Conservation (phyloP, 306 rosid genomes). For the Corylus heterophylla region DNA sequence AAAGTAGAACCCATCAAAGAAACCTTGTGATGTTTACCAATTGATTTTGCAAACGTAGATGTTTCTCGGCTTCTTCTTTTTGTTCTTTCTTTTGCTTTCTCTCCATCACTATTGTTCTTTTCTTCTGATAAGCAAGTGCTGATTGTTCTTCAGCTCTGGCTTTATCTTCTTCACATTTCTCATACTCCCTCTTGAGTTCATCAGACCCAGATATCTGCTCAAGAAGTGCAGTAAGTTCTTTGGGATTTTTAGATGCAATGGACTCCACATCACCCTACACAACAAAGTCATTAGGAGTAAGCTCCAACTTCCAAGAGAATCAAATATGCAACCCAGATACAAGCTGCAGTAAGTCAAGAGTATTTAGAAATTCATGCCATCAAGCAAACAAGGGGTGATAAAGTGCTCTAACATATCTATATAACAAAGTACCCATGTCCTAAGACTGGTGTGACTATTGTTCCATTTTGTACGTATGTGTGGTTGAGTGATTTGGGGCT, state of each 20-base stretch:
- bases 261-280: conserved; percentile 97
- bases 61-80: conserved; percentile 96
- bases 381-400: background rate
- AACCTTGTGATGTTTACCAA: conserved; percentile 48
- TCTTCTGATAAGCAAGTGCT: conserved; percentile 86
- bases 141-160: conserved; percentile 85
- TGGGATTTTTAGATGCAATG: conserved; percentile 93
- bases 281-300: conserved; percentile 18
- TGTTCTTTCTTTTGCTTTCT: conserved; percentile 98
- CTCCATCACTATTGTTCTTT: conserved; percentile 81
- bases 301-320: conserved; percentile 9
- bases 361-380: conserved; percentile 7
- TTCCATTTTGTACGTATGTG: too few species aligned
- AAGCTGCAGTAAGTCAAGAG: background rate
- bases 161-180: conserved; percentile 80
- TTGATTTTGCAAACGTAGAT: conserved; percentile 73
- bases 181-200: conserved; percentile 84
- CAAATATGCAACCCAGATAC: conserved; percentile 5
- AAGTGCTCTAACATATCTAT: background rate
- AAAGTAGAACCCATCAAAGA: conserved; percentile 17
- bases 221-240: conserved; percentile 81
- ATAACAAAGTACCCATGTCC: background rate
- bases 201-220: conserved; percentile 99
- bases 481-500: background rate
- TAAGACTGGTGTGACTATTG: background rate